phyloP scores from a whole-genome alignment of 306 rosid species.

The Fragaria nilgerrensis region DNA sequence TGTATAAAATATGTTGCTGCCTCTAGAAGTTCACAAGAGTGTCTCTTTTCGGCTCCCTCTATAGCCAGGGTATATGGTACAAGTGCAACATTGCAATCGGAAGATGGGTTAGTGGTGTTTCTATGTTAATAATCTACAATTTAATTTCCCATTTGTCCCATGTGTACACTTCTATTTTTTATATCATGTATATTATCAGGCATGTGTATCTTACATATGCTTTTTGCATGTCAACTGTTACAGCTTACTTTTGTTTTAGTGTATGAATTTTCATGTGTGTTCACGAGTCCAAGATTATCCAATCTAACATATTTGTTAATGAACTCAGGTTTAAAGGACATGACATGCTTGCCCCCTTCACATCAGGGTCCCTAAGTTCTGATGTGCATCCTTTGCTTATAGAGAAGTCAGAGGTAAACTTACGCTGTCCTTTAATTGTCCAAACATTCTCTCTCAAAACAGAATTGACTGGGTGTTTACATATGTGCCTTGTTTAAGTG shows the following conservation, averaged over 20 bases:
- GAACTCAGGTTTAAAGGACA: conserved; percentile 72
- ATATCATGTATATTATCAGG: conserved; percentile 1
- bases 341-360: conserved; percentile 98
- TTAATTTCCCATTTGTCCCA: background rate
- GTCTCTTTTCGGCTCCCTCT: conserved; percentile 36
- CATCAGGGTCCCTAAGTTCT: conserved; percentile 72
- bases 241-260: conserved; percentile 6
- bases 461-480: conserved; percentile 8
- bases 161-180: background rate
- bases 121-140: background rate
- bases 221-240: conserved; percentile 21
- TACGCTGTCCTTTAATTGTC: conserved; percentile 5
- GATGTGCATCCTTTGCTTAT: conserved; percentile 69
- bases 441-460: background rate
- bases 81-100: conserved; percentile 49
- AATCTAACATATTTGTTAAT: conserved; percentile 18
- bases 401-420: conserved; percentile 72
- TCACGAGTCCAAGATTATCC: background rate
- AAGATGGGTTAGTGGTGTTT: conserved; percentile 54
- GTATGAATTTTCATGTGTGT: background rate
- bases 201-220: background rate
- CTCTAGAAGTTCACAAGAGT: conserved; percentile 41
- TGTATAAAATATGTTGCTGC: conserved; percentile 45
- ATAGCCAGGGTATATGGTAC: conserved; percentile 49
- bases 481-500: conserved; percentile 1